Evolutionary conservation across 768 basidiomycete species (phyloP), one percentile per base, ranked within the genome.

Genomic region (Boletus rubescentipes): DNA sequence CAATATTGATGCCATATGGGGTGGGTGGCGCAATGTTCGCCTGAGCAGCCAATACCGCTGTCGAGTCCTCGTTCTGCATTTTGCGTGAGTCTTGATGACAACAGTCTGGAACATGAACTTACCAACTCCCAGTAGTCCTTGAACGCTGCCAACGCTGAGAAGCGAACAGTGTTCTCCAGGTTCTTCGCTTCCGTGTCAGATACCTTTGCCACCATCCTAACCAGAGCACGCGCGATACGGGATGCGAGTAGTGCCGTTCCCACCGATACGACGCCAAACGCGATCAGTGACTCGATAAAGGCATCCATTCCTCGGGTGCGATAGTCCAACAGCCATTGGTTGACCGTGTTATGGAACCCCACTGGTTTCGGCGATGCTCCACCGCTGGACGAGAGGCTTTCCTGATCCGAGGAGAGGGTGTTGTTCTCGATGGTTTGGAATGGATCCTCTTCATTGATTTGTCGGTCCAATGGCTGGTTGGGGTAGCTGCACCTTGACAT

Each of bases 1-100:
- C 67, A 26, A 70, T 62, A 36, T 73, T 68, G 21, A 72, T 51
- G 7, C 64, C 61, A 21, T 54, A 45, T 15, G 63, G 53, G 0
- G 51, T 60, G 36, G 60, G 46, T 32, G 59, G 43, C 32, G 37
- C 36, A n/a, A 50, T 43, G 15, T 47, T n/a, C 10, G 9, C 4
- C 6, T 21, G 36, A 14, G 53, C 48, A 10, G 59, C 39, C 11
- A 54, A 16, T 29, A 31, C 49, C 3, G 26, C 42, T 18, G 9
- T 38, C 53, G 56, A 57, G 32, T 53, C 31, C n/a, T 60, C 61
- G 30, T 56, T 39, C 68, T 70, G 34, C 21, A 43, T 31, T 14
- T 44, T 36, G 20, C 5, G 2, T 2, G 18, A 29, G 15, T 50
- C 18, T 5, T 9, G 2, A 44, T 35, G 41, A 15, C 15, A 2